Percentiles rank a stretch among this genome's conserved stretches.
Conservation (phyloP, 345 rosid species). For the Salix koriyanagi region DNA sequence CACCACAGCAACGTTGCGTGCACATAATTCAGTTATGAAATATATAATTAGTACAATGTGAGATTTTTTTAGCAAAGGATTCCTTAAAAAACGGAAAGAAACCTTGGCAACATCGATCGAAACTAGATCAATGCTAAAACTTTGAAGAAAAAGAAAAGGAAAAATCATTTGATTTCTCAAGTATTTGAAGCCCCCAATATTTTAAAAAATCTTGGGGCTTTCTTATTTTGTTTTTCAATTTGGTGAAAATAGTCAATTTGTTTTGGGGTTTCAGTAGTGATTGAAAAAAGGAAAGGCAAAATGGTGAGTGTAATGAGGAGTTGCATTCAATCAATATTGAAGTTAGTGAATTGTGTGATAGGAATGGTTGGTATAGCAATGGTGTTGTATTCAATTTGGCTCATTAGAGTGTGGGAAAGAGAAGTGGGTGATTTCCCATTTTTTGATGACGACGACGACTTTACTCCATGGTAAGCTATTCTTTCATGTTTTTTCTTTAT, state of each 20-base stretch:
- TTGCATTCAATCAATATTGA: slow-evolving; percentile 66
- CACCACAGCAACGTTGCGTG: slow-evolving; percentile 38
- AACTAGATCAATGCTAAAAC: not conserved
- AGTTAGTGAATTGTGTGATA: slow-evolving; percentile 62
- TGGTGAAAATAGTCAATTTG: not conserved
- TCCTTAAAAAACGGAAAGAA: not conserved
- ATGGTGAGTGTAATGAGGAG: slow-evolving; percentile 55
- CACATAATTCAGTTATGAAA: rapidly evolving
- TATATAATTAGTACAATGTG: rapidly evolving
- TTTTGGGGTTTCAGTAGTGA: not conserved
- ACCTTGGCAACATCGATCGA: not conserved
- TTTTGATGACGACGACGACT: slow-evolving; percentile 29
- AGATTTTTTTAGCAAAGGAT: not conserved
- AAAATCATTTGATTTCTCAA: not conserved
- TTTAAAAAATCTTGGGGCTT: not conserved
- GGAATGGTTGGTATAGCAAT: slow-evolving; percentile 87
- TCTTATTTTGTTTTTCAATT: not conserved
- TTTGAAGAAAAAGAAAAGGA: not conserved
- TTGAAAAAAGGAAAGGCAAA: not conserved
- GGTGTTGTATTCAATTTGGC: slow-evolving; percentile 70
- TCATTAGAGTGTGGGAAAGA: slow-evolving; percentile 67
- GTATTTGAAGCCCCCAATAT: not conserved
- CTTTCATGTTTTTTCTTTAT: too few species aligned
- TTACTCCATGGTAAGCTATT: slow-evolving; percentile 60
- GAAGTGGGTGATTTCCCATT: slow-evolving; percentile 52